Evolutionary conservation across 176 grass and related monocot genomes (phyloP), one percentile per base, ranked within the genome.

Genomic region (Bothriochloa decipiens): DNA sequence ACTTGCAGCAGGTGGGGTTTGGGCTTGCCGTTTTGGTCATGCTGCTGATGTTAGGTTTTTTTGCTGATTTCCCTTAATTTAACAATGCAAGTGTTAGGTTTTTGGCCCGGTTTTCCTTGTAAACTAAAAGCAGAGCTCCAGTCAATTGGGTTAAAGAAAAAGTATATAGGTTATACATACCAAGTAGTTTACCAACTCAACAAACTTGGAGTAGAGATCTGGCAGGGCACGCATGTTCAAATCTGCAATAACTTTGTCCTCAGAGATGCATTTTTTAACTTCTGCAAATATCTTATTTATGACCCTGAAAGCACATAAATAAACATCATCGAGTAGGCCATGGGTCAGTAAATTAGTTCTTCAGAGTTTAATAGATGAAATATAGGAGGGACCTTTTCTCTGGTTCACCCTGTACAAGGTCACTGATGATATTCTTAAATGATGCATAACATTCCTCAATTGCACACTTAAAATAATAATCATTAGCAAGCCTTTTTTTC

Each of bases 381-480:
- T 62, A 17, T 84, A 79, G 41, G 62, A 81, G 35, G 35, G 25
- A 98, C 95, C 68, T 86, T 86, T 93, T 88, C 85, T 98, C 95
- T 37, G 7, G 37, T 47, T n/a, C 73, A 65, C 95, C 89, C 46
- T 91, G 79, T 81, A 95, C 91, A 86, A 98, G 86, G 61, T 85
- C 74, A 6, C 81, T 91, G 68, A 98, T 92, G 73, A 98, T 93
- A 41, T 82, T 95, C 52, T 79, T 90, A 83, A 89, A 95, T 87
- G 95, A 93, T 81, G 80, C 74, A 83, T 98, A 98, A 26, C 95
- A 95, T 83, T 98, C 95, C 82, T 84, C 68, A 79, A 98, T 92
- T 65, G 95, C 95, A 80, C 87, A 95, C 58, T 42, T 63, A 84
- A 98, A 95, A 85, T 98, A 98, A 83, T 80, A 74, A 90, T 98